A percentile compares a stretch with the other conserved stretches of the same genome.
Evolutionary conservation across 345 rosid species (phyloP).

Genomic region (Populus ilicifolia): DNA sequence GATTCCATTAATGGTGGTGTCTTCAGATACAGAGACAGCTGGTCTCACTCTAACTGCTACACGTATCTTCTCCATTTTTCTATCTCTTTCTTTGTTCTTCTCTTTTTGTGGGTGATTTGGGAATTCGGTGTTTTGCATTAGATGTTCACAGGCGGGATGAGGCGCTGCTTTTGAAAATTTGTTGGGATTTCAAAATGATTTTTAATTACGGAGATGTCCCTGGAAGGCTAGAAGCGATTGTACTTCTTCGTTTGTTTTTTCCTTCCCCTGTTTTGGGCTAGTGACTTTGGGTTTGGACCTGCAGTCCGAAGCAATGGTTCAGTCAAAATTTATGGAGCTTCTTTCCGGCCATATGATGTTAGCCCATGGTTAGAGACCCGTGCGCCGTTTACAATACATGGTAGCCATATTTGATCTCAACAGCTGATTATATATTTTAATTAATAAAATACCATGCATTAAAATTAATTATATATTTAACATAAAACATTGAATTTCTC

Average conservation of each 20-base stretch:
- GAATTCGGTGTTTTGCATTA: conserved; percentile 5
- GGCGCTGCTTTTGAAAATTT: conserved; percentile 10
- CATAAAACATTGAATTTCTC: no score
- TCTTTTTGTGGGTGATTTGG: neutral
- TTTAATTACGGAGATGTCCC: conserved; percentile 21
- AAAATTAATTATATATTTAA: no score
- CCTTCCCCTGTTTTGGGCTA: neutral
- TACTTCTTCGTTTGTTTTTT: neutral
- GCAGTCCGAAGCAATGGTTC: neutral
- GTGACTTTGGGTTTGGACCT: neutral
- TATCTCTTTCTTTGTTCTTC: neutral
- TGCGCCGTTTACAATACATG: neutral
- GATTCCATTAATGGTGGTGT: conserved; percentile 23
- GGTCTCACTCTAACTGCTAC: conserved; percentile 88
- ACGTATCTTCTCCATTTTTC: conserved; percentile 79
- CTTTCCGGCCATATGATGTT: neutral
- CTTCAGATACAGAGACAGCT: conserved; percentile 27
- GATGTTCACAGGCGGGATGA: conserved; percentile 22
- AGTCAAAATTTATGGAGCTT: neutral
- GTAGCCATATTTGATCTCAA: no score
- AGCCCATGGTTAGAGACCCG: neutral
- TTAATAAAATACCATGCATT: no score
- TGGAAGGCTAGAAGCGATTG: neutral
- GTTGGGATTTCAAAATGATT: neutral
- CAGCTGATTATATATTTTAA: no score